A percentile compares a stretch with the other conserved stretches of the same genome.
phyloP scores from a whole-genome alignment of 495 filamentous ascomycete genomes.

The Penicillium bovifimosum region DNA sequence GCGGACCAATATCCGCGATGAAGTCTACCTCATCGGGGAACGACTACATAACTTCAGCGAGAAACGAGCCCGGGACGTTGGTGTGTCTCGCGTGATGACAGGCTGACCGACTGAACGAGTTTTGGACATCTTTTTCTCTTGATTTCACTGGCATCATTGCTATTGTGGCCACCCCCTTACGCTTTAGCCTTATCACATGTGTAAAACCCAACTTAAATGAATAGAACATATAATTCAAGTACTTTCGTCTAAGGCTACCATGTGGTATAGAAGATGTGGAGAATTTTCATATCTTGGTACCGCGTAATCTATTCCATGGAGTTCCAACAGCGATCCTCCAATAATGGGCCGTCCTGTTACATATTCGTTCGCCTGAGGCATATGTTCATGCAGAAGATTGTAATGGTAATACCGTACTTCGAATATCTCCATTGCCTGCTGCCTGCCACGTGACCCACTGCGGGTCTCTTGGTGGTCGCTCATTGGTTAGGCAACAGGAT shows the following conservation, averaged over 20 bases:
- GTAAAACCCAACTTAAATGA: background rate
- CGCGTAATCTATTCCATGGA: too few species aligned
- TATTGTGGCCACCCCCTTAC: background rate
- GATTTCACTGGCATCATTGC: background rate
- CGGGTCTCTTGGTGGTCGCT: constrained; percentile 11
- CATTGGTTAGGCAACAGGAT: constrained; percentile 51
- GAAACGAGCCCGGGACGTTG: constrained; percentile 39
- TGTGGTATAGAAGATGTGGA: too few species aligned
- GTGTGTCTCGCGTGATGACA: constrained; percentile 37
- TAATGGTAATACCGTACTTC: background rate
- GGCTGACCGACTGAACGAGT: constrained; percentile 17
- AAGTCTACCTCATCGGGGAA: constrained; percentile 95
- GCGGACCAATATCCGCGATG: constrained; percentile 80
- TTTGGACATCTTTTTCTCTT: background rate
- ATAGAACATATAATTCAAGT: background rate
- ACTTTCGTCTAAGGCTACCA: too few species aligned
- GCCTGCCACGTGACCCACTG: constrained; percentile 37
- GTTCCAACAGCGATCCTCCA: too few species aligned
- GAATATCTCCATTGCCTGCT: constrained; percentile 7
- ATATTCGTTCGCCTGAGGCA: too few species aligned
- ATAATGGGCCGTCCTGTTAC: too few species aligned
- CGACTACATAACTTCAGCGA: constrained; percentile 88
- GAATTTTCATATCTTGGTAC: too few species aligned
- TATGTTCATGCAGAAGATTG: too few species aligned
- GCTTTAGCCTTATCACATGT: background rate